Percentiles rank a stretch among this genome's conserved stretches.
Conservation (phyloP, 176 grass and related monocot species). For the Melocanna baccifera region DNA sequence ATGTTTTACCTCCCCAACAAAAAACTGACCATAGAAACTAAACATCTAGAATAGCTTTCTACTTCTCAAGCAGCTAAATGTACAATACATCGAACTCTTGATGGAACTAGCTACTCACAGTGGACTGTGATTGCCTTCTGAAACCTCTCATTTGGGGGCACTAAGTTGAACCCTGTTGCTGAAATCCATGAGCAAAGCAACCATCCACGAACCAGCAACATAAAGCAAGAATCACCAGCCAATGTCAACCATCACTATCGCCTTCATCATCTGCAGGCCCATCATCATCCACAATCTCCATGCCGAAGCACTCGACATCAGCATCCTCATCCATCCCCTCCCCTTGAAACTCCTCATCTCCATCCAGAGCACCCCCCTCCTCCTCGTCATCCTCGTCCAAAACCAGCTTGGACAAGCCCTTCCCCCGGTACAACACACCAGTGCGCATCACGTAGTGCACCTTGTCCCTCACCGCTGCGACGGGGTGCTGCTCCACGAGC, state of each 20-base stretch:
- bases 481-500: constrained; percentile 69
- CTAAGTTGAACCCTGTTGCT: neutral
- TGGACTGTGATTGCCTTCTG: constrained; percentile 4
- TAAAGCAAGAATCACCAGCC: constrained; percentile 11
- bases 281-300: constrained; percentile 58
- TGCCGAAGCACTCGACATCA: constrained; percentile 63
- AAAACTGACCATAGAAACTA: neutral
- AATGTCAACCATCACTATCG: constrained; percentile 37
- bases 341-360: constrained; percentile 27
- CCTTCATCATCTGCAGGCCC: constrained; percentile 31
- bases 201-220: neutral
- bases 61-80: constrained; percentile 12
- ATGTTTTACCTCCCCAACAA: neutral
- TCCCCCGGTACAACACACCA: constrained; percentile 64
- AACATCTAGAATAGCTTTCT: constrained; percentile 1
- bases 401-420: constrained; percentile 65
- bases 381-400: constrained; percentile 61
- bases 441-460: constrained; percentile 89
- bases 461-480: constrained; percentile 65
- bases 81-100: neutral
- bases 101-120: constrained; percentile 24
- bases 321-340: constrained; percentile 48
- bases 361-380: constrained; percentile 30
- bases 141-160: neutral
- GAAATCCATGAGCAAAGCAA: neutral